phyloP scores from a whole-genome alignment of 2,329 filamentous ascomycete genomes.

The Epichloe scottii region DNA sequence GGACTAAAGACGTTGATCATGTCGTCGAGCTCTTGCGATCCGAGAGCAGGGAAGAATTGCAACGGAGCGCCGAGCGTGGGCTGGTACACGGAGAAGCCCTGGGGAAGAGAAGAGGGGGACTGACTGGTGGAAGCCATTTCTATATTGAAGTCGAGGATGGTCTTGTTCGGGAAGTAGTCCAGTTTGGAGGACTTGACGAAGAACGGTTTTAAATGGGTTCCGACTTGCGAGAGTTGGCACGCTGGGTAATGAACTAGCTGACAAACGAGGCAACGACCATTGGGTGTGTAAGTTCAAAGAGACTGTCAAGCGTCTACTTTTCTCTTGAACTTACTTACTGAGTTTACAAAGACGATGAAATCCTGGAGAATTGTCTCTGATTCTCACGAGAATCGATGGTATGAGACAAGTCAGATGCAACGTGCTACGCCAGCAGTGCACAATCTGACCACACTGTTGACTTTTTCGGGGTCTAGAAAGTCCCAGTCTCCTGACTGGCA shows the following conservation, averaged over 20 bases:
- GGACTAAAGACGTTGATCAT: conserved; percentile 46
- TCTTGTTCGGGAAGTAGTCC: background rate
- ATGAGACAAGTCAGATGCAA: background rate
- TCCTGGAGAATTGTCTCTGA: background rate
- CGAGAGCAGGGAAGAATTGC: conserved; percentile 55
- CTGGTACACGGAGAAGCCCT: conserved; percentile 50
- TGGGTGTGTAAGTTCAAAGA: conserved; percentile 1
- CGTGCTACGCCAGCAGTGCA: too few relatives aligned
- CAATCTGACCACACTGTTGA: too few relatives aligned
- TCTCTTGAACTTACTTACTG: background rate
- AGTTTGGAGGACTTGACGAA: conserved; percentile 1
- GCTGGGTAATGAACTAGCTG: background rate
- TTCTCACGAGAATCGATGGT: background rate
- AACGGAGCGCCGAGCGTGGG: conserved; percentile 41
- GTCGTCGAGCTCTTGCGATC: conserved; percentile 47
- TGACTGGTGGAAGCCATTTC: conserved; percentile 15
- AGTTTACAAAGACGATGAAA: background rate
- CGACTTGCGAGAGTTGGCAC: background rate
- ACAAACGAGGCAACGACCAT: background rate
- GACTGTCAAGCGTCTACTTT: background rate
- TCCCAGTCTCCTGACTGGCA: background rate
- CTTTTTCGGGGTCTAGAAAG: background rate
- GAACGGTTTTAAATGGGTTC: background rate
- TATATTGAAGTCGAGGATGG: background rate
- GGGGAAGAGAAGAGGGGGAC: conserved; percentile 16